Evolutionary conservation across 2,329 filamentous ascomycete species (phyloP).

Genomic region (Pestalotiopsis sp.): DNA sequence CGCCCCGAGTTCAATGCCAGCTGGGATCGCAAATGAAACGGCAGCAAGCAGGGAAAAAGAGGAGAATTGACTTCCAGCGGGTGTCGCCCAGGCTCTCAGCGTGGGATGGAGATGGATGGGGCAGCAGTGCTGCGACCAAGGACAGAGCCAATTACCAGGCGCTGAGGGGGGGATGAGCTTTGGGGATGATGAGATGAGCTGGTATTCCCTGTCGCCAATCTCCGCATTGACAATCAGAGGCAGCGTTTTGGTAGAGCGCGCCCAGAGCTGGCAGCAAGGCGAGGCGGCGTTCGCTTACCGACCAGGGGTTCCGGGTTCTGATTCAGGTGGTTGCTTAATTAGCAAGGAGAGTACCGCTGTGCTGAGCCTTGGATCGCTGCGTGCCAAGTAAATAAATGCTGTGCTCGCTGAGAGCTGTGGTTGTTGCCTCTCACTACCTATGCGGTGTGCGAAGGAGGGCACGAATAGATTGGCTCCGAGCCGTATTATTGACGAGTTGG

Average conservation of each 20-base stretch:
- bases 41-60: slow-evolving; percentile 4
- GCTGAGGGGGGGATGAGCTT: not conserved
- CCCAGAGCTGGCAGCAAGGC: not conserved
- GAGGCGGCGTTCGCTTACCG: not conserved
- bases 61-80: slow-evolving; percentile 4
- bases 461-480: not conserved
- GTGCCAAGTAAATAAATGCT: not conserved
- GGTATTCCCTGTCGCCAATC: slow-evolving; percentile 11
- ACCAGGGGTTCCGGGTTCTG: not conserved
- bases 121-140: not conserved
- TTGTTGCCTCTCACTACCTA: not conserved
- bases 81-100: not conserved
- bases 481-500: not conserved
- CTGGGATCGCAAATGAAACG: not conserved
- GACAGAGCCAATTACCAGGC: not conserved
- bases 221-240: slow-evolving; percentile 4
- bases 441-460: not conserved
- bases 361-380: not conserved
- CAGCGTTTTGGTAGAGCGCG: not conserved
- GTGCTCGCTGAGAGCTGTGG: not conserved
- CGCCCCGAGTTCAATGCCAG: not conserved
- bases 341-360: not conserved
- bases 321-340: not conserved
- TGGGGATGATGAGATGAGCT: not conserved
- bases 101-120: not conserved